Conservation (phyloP, 208 protist species). For the Leishmania mexicana region DNA sequence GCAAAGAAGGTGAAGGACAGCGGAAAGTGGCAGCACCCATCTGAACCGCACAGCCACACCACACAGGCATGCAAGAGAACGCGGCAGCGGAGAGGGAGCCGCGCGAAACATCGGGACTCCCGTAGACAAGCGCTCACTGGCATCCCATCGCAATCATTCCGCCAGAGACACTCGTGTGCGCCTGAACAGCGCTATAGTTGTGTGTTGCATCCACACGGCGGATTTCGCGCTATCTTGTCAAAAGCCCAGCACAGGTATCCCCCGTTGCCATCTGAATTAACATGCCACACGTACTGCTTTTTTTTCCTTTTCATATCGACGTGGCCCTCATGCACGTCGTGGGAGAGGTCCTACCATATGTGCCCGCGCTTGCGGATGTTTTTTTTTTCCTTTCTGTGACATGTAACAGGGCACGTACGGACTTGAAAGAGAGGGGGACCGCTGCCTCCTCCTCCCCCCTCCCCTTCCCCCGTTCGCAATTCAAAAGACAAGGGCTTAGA, state of each 20-base stretch:
- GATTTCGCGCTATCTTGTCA: neutral
- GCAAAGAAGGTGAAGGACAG: neutral
- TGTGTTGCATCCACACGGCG: neutral
- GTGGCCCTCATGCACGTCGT: neutral
- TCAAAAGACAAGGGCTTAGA: neutral
- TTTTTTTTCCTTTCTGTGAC: neutral
- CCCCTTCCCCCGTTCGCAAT: neutral
- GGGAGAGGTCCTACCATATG: neutral
- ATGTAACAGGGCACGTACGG: neutral
- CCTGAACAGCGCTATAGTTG: too few relatives aligned
- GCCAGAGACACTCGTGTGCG: neutral
- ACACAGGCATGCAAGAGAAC: neutral
- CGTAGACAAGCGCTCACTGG: neutral
- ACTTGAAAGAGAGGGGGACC: neutral
- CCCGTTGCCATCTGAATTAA: neutral
- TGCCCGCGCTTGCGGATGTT: neutral
- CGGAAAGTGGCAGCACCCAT: neutral
- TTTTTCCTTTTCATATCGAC: neutral
- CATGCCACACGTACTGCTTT: neutral
- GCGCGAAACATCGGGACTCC: neutral
- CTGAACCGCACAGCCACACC: neutral
- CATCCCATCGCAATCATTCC: neutral
- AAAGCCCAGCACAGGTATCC: neutral
- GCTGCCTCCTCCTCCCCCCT: neutral
- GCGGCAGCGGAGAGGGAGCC: neutral